A percentile compares a stretch with the other conserved stretches of the same genome.
Evolutionary conservation across 306 rosid genomes (phyloP).

Genomic region (Inga oerstediana): DNA sequence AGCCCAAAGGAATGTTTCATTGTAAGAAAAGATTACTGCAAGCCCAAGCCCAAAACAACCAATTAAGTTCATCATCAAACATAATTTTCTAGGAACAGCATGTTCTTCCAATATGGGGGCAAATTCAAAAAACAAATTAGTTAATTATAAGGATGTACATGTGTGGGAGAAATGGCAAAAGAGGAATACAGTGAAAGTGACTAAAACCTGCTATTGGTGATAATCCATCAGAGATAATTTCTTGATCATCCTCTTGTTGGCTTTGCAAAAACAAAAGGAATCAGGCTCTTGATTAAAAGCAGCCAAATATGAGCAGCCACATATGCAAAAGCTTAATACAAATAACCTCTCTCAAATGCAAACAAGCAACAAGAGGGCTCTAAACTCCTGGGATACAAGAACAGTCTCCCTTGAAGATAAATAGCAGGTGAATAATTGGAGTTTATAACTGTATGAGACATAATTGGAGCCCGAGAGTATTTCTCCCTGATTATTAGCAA

Average conservation of each 20-base stretch:
- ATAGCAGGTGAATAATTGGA: background rate
- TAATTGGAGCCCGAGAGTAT: background rate
- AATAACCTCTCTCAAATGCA: background rate
- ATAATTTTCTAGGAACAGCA: background rate
- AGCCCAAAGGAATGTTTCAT: background rate
- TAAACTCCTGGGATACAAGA: background rate
- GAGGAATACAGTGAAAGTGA: conserved; percentile 32
- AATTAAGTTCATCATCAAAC: conserved; percentile 8
- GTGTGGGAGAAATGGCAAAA: conserved; percentile 6
- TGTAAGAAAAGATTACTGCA: conserved; percentile 17
- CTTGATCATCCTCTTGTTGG: conserved; percentile 64
- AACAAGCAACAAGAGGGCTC: background rate
- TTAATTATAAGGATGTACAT: conserved; percentile 1
- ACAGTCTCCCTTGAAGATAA: background rate
- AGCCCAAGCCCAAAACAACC: conserved; percentile 15
- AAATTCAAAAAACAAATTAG: background rate
- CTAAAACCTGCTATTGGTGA: conserved; percentile 74
- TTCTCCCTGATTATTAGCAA: background rate
- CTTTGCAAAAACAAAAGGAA: conserved; percentile 48
- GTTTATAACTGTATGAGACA: background rate
- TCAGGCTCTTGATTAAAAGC: conserved; percentile 32
- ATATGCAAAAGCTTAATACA: background rate
- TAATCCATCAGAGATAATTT: conserved; percentile 46
- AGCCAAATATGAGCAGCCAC: background rate
- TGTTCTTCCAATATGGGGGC: background rate